A percentile compares a stretch with the other conserved stretches of the same genome.
Evolutionary conservation across 306 rosid genomes (phyloP).

Genomic region (Senna siamea): DNA sequence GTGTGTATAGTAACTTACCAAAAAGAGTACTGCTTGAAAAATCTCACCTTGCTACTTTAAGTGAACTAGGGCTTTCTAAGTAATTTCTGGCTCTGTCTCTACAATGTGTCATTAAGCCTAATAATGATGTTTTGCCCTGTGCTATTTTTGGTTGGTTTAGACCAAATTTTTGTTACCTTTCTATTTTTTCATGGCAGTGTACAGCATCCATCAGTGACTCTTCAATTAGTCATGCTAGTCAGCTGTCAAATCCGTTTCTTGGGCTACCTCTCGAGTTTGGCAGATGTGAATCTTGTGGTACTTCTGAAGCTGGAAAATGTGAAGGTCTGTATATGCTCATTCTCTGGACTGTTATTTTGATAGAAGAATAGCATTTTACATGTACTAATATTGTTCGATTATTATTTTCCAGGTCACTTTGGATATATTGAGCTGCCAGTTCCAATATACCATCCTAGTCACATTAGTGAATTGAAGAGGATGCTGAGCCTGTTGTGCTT

Average conservation of each 20-base stretch:
- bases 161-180: slow-evolving; percentile 26
- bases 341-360: slow-evolving; percentile 28
- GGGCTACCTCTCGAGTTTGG: slow-evolving; percentile 94
- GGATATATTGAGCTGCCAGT: slow-evolving; percentile 86
- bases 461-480: slow-evolving; percentile 67
- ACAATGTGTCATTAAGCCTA: slow-evolving; percentile 9
- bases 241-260: slow-evolving; percentile 88
- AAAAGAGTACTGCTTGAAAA: slow-evolving; percentile 7
- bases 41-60: background rate
- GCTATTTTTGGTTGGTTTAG: slow-evolving; percentile 17
- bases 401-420: slow-evolving; percentile 78
- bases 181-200: slow-evolving; percentile 57
- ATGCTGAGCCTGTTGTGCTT: slow-evolving; percentile 75
- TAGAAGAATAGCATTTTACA: background rate
- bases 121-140: background rate
- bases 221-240: slow-evolving; percentile 80
- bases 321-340: slow-evolving; percentile 66
- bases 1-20: background rate
- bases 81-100: slow-evolving; percentile 3
- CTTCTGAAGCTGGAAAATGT: slow-evolving; percentile 82
- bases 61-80: background rate
- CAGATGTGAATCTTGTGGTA: slow-evolving; percentile 91
- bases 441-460: slow-evolving; percentile 91
- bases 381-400: slow-evolving; percentile 19
- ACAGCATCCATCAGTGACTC: slow-evolving; percentile 79